Conservation (phyloP, 2,329 filamentous ascomycete species). For the Cadophora malorum region DNA sequence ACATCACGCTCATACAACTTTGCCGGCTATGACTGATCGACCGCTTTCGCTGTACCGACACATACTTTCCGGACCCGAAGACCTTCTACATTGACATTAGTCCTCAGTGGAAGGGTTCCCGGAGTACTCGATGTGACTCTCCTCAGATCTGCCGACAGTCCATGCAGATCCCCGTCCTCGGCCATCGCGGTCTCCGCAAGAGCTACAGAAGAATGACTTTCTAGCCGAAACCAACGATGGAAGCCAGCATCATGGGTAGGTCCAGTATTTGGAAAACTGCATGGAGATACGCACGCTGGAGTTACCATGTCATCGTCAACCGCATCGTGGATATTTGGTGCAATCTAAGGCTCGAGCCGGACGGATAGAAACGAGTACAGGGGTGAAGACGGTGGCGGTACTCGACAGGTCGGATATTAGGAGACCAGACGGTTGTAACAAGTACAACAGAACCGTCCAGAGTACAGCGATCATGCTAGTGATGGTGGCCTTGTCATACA, state of each 20-base stretch:
- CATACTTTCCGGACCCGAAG: not conserved
- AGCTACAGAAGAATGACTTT: not conserved
- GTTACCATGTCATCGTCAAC: not conserved
- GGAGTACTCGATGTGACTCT: not conserved
- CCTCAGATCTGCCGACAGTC: not conserved
- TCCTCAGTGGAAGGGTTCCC: not conserved
- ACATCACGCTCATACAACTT: not conserved
- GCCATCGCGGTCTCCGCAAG: not conserved
- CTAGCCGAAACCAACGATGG: not conserved
- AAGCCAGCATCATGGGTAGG: not conserved
- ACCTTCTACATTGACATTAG: not conserved
- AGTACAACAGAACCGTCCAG: constrained; percentile 9
- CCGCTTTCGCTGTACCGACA: not conserved
- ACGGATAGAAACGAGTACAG: not conserved
- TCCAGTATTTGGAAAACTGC: not conserved
- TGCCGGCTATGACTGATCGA: not conserved
- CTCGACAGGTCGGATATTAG: constrained; percentile 17
- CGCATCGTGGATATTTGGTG: not conserved
- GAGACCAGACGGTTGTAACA: constrained; percentile 15
- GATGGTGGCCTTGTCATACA: not conserved
- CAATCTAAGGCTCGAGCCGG: not conserved
- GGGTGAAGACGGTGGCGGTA: not conserved
- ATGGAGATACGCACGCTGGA: not conserved
- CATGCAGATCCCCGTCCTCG: not conserved
- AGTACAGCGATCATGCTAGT: constrained; percentile 15